Percentiles rank a stretch among this genome's conserved stretches.
phyloP scores from a whole-genome alignment of 2,329 filamentous ascomycete genomes.

The Fusarium azukiicola region DNA sequence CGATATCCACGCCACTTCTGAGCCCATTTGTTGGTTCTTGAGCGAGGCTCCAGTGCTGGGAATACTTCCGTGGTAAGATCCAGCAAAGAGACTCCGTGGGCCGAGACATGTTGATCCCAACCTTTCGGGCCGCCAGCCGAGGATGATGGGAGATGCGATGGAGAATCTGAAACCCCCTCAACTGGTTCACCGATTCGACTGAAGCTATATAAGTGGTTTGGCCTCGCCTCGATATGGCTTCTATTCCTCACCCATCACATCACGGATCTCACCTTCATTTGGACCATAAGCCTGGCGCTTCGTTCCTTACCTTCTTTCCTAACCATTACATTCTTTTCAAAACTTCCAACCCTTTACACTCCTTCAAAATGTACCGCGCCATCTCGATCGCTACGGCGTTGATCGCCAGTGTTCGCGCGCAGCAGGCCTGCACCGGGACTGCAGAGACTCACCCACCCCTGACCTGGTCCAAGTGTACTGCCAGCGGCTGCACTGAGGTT shows the following conservation, averaged over 20 bases:
- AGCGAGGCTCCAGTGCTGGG: not conserved
- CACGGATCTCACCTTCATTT: slow-evolving; percentile 28
- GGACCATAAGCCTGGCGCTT: slow-evolving; percentile 44
- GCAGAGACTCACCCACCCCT: slow-evolving; percentile 74
- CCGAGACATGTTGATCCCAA: not conserved
- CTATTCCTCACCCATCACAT: slow-evolving; percentile 24
- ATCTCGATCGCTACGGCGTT: slow-evolving; percentile 52
- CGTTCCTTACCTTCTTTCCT: slow-evolving; percentile 31
- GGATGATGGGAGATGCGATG: slow-evolving; percentile 5
- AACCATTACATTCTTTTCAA: slow-evolving; percentile 27
- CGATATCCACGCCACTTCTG: slow-evolving; percentile 38
- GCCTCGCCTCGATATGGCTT: not conserved
- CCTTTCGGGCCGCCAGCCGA: not conserved
- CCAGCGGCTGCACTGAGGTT: slow-evolving; percentile 71
- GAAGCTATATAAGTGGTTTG: slow-evolving; percentile 24
- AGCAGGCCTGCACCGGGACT: slow-evolving; percentile 71
- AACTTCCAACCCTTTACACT: not conserved
- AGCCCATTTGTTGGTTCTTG: slow-evolving; percentile 29
- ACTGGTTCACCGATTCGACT: not conserved
- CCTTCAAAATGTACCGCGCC: slow-evolving; percentile 52
- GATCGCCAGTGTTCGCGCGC: slow-evolving; percentile 60
- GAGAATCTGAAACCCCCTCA: slow-evolving; percentile 16
- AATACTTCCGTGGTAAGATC: slow-evolving; percentile 25
- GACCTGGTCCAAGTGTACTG: slow-evolving; percentile 74
- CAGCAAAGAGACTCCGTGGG: not conserved